These are phyloP conservation scores for Megacollybia marginata DNA, from an alignment of 768 basidiomycete species.

Conservation along the genomic window DNA sequence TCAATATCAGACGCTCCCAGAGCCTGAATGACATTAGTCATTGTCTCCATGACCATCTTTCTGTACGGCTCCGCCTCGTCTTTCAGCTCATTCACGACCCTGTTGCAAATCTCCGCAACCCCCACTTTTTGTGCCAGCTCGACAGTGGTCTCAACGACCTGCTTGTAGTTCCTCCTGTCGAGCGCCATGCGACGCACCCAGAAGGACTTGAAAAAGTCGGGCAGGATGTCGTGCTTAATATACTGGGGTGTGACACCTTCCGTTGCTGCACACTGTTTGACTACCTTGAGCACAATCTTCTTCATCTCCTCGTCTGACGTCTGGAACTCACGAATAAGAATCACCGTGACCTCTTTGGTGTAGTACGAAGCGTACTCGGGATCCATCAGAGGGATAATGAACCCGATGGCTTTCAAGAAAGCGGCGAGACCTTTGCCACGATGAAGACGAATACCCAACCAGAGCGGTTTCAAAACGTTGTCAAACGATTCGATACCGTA, in stretches of 20 bases:
- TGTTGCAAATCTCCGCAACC: constrained; percentile 91
- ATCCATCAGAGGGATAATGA: constrained; percentile 99
- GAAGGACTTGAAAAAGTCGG: constrained; percentile 99
- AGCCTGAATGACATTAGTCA: constrained; percentile 90
- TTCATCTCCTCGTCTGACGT: constrained; percentile 99
- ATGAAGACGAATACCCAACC: constrained; percentile 91
- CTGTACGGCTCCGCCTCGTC: constrained; percentile 86
- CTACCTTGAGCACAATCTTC: constrained; percentile 98
- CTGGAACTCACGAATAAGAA: constrained; percentile 97
- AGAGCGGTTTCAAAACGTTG: constrained; percentile 89
- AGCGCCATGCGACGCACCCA: constrained; percentile 99
- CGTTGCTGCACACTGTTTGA: constrained; percentile 97
- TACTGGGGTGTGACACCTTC: constrained; percentile 96
- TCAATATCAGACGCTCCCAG: constrained; percentile 98
- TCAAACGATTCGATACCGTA: constrained; percentile 99
- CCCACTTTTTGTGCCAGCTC: constrained; percentile 97
- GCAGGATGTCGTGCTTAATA: constrained; percentile 95
- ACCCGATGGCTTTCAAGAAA: constrained; percentile 96
- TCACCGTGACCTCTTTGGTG: constrained; percentile 95
- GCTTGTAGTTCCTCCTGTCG: constrained; percentile 91
- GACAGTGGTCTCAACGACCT: constrained; percentile 97
- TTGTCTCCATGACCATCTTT: constrained; percentile 99
- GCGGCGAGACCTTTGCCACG: constrained; percentile 93
- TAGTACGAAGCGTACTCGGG: constrained; percentile 99
- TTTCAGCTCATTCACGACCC: constrained; percentile 85